phyloP scores from a whole-genome alignment of 1,284 basidiomycete species.

The Sporisorium sorghi region DNA sequence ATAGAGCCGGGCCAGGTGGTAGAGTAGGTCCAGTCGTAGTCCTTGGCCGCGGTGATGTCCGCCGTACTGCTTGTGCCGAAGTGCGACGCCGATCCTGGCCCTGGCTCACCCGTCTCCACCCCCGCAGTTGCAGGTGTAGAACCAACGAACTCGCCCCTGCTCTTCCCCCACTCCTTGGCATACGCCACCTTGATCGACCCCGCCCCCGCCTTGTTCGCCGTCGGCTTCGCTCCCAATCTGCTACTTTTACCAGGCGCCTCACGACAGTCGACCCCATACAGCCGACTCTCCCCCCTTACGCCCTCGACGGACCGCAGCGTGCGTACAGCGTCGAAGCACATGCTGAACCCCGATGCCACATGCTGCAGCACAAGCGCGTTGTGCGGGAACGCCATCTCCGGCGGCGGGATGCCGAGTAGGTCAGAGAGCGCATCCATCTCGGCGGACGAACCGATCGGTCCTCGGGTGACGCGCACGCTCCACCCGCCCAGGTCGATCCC shows the following conservation, averaged over 20 bases:
- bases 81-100: conserved; percentile 21
- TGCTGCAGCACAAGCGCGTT: conserved; percentile 78
- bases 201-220: too few relatives aligned
- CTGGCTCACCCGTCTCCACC: background rate
- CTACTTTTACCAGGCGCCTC: conserved; percentile 11
- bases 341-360: conserved; percentile 75
- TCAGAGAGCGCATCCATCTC: conserved; percentile 75
- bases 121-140: background rate
- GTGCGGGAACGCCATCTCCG: conserved; percentile 96
- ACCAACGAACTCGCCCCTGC: conserved; percentile 74
- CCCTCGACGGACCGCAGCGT: conserved; percentile 80
- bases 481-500: conserved; percentile 63
- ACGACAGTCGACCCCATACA: conserved; percentile 75
- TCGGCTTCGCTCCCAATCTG: conserved; percentile 42
- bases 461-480: conserved; percentile 56
- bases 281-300: conserved; percentile 72
- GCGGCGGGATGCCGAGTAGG: conserved; percentile 82
- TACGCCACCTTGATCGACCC: conserved; percentile 86
- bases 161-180: conserved; percentile 91
- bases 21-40: conserved; percentile 98
- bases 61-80: conserved; percentile 43
- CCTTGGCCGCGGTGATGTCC: conserved; percentile 56
- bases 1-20: conserved; percentile 82
- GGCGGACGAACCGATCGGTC: conserved; percentile 63
- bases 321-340: conserved; percentile 78